These are phyloP conservation scores for Eremomyces bilateralis DNA, from an alignment of 495 filamentous ascomycete genomes.

Conservation along the genomic window DNA sequence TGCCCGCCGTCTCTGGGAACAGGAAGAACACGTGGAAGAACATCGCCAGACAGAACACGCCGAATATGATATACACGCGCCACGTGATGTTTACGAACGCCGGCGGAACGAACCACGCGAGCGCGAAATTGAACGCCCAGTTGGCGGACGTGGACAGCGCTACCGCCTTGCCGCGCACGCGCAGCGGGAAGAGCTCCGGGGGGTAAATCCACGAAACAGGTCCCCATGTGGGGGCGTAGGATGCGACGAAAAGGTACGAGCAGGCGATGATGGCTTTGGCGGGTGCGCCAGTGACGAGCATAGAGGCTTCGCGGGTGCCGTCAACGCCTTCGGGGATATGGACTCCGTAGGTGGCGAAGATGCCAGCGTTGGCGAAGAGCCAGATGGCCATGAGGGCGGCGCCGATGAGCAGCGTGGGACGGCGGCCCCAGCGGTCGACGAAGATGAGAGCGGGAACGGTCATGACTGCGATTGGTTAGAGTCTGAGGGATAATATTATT, in stretches of 20 bases:
- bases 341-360: conserved; percentile 31
- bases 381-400: conserved; percentile 45
- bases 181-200: conserved; percentile 51
- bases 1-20: conserved; percentile 12
- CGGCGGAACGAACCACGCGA: conserved; percentile 54
- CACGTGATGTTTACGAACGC: conserved; percentile 54
- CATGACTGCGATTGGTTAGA: conserved; percentile 51
- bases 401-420: conserved; percentile 39
- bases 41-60: conserved; percentile 11
- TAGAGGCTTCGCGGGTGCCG: conserved; percentile 11
- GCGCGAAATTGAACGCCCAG: conserved; percentile 65
- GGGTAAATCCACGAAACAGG: conserved; percentile 55
- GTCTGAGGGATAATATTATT: too few species aligned
- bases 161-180: conserved; percentile 48
- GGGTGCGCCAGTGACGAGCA: conserved; percentile 13
- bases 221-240: conserved; percentile 36
- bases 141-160: conserved; percentile 50
- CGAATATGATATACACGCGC: conserved; percentile 21
- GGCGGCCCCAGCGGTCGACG: conserved; percentile 38
- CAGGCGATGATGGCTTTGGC: conserved; percentile 20
- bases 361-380: conserved; percentile 45
- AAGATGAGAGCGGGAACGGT: conserved; percentile 26
- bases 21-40: conserved; percentile 9
- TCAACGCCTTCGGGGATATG: conserved; percentile 12
- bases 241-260: conserved; percentile 22